These are phyloP conservation scores for Cercospora citrullina DNA, from an alignment of 2,329 filamentous ascomycete genomes.

Conservation along the genomic window DNA sequence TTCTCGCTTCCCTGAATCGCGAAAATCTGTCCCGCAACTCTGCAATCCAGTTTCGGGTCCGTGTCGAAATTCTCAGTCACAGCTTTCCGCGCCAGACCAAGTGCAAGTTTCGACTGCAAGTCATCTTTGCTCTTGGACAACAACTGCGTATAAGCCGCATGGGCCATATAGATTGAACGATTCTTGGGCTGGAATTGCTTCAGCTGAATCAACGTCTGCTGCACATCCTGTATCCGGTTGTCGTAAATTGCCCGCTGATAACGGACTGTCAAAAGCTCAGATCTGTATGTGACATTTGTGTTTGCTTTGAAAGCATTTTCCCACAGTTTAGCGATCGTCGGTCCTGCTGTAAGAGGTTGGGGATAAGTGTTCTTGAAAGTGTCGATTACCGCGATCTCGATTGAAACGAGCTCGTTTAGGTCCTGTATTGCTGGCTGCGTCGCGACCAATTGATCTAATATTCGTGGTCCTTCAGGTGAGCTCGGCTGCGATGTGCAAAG, in stretches of 20 bases:
- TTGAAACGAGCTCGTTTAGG: slow-evolving; percentile 31
- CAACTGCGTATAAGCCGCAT: slow-evolving; percentile 38
- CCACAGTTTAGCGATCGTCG: slow-evolving; percentile 37
- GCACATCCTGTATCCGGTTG: slow-evolving; percentile 36
- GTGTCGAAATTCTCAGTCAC: slow-evolving; percentile 37
- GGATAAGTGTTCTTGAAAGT: slow-evolving; percentile 32
- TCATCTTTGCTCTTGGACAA: slow-evolving; percentile 35
- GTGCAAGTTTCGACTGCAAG: slow-evolving; percentile 33
- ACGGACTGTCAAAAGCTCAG: slow-evolving; percentile 34
- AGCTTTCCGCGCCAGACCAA: slow-evolving; percentile 36
- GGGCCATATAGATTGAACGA: slow-evolving; percentile 38
- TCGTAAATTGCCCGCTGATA: slow-evolving; percentile 36
- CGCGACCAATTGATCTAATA: slow-evolving; percentile 30
- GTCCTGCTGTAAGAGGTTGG: slow-evolving; percentile 30
- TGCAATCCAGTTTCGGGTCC: slow-evolving; percentile 34
- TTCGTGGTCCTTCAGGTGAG: slow-evolving; percentile 18
- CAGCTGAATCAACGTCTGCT: slow-evolving; percentile 39
- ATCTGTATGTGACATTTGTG: slow-evolving; percentile 27
- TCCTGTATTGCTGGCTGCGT: slow-evolving; percentile 32
- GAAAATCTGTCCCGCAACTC: slow-evolving; percentile 39
- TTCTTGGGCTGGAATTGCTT: slow-evolving; percentile 37
- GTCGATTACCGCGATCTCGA: slow-evolving; percentile 36
- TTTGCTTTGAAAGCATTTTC: slow-evolving; percentile 34
- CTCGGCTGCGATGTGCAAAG: slow-evolving; percentile 25
- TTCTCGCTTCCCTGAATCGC: slow-evolving; percentile 31